Percentiles rank a stretch among this genome's conserved stretches.
phyloP scores from a whole-genome alignment of 1,139 yeast genomes.

The Chernovozyma sophiae-reginae region DNA sequence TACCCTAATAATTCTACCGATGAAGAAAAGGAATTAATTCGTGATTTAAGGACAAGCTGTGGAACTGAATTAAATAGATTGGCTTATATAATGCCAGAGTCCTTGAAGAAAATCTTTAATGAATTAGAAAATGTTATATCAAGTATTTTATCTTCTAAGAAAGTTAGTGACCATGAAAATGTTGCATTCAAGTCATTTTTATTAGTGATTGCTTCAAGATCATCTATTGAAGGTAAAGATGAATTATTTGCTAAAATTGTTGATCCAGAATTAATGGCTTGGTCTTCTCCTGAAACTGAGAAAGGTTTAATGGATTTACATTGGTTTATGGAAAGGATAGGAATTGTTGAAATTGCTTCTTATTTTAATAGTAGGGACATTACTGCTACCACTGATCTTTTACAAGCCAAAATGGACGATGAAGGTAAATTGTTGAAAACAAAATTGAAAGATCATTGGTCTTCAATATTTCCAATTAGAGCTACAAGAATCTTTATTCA shows the following conservation, averaged over 20 bases:
- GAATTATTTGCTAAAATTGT: conserved; percentile 81
- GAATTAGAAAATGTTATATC: conserved; percentile 82
- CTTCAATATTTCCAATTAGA: conserved; percentile 88
- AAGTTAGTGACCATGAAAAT: conserved; percentile 84
- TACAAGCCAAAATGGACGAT: conserved; percentile 87
- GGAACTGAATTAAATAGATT: conserved; percentile 92
- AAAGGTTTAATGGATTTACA: conserved; percentile 85
- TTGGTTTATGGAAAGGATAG: conserved; percentile 97
- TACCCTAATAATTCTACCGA: conserved; percentile 66
- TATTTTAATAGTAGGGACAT: conserved; percentile 84
- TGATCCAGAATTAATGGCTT: conserved; percentile 85
- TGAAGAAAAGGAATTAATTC: conserved; percentile 73
- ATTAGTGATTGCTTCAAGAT: conserved; percentile 85
- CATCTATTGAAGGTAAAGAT: conserved; percentile 64
- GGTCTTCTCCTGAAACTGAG: conserved; percentile 91
- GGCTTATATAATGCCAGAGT: conserved; percentile 92
- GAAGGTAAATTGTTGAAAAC: conserved; percentile 73
- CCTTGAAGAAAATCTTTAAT: conserved; percentile 71
- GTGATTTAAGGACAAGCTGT: conserved; percentile 87
- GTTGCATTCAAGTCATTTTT: conserved; percentile 92
- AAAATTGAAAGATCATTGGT: conserved; percentile 86
- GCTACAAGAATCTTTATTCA: conserved; percentile 94
- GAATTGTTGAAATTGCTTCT: conserved; percentile 88
- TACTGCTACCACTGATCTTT: conserved; percentile 67
- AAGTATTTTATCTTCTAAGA: conserved; percentile 60